These are phyloP conservation scores for Talaromyces sp. DNA, from an alignment of 2,329 filamentous ascomycete genomes.

Conservation along the genomic window DNA sequence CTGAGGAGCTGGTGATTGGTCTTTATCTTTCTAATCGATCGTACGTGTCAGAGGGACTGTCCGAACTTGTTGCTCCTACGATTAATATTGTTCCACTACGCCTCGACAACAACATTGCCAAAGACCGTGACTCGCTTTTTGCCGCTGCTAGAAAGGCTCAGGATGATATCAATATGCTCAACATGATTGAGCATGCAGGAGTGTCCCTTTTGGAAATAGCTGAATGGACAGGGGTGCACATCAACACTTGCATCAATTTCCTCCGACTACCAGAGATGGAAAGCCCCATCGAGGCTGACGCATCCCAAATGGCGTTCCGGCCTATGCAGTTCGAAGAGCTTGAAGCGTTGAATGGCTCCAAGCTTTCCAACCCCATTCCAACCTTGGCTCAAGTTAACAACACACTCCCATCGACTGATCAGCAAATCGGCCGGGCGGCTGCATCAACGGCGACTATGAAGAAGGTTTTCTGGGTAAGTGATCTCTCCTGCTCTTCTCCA, in stretches of 20 bases:
- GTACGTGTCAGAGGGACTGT: constrained; percentile 53
- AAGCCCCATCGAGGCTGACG: constrained; percentile 6
- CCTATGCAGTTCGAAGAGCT: constrained; percentile 17
- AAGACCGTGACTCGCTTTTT: constrained; percentile 40
- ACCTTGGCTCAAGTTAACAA: constrained; percentile 15
- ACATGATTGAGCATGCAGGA: constrained; percentile 55
- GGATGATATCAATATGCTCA: constrained; percentile 66
- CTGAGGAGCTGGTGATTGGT: constrained; percentile 64
- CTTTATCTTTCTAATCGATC: constrained; percentile 81
- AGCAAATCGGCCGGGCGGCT: constrained; percentile 4
- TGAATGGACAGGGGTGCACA: constrained; percentile 70
- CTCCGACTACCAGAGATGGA: constrained; percentile 57
- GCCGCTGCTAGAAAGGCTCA: constrained; percentile 66
- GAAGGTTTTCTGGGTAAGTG: constrained; percentile 23
- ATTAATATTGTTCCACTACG: constrained; percentile 76
- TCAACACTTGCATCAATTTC: constrained; percentile 83
- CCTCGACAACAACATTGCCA: constrained; percentile 44
- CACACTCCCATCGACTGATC: constrained; percentile 8
- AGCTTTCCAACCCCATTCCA: neutral
- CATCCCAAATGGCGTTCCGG: constrained; percentile 8
- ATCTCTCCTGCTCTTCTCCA: constrained; percentile 9
- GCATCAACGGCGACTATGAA: constrained; percentile 12
- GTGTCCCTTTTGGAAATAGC: constrained; percentile 71
- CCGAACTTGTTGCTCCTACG: constrained; percentile 65
- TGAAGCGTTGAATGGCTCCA: constrained; percentile 6